phyloP scores from a whole-genome alignment of 2,329 filamentous ascomycete genomes.

The Zalaria sp. region DNA sequence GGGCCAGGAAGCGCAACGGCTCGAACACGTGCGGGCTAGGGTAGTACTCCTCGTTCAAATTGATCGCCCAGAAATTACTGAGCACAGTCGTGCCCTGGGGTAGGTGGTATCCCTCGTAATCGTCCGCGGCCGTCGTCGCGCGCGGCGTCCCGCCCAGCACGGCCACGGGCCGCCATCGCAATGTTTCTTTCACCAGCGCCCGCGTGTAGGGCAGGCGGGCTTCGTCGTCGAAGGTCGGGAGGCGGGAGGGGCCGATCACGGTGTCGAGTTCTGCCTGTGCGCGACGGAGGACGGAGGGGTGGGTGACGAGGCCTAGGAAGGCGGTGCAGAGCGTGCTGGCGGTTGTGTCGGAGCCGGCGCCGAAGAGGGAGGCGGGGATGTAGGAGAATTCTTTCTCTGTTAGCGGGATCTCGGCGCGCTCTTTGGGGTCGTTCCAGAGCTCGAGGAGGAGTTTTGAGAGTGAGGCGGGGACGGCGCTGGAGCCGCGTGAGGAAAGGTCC shows the following conservation, averaged over 20 bases:
- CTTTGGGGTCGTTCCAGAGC: slow-evolving; percentile 11
- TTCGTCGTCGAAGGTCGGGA: slow-evolving; percentile 26
- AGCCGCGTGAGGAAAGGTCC: slow-evolving; percentile 23
- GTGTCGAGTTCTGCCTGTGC: slow-evolving; percentile 19
- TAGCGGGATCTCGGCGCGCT: slow-evolving; percentile 25
- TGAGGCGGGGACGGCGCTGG: slow-evolving; percentile 23
- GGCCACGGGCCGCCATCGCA: slow-evolving; percentile 39
- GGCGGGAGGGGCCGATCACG: slow-evolving; percentile 18
- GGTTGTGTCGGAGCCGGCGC: slow-evolving; percentile 19
- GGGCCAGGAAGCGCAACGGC: slow-evolving; percentile 11
- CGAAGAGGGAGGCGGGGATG: slow-evolving; percentile 30
- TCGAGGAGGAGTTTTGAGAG: slow-evolving; percentile 31
- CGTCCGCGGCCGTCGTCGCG: slow-evolving; percentile 19
- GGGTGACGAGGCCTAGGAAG: slow-evolving; percentile 15
- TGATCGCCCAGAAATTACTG: slow-evolving; percentile 16
- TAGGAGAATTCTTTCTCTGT: slow-evolving; percentile 29
- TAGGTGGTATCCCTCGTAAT: slow-evolving; percentile 23
- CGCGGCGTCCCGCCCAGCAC: slow-evolving; percentile 27
- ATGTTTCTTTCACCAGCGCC: slow-evolving; percentile 42
- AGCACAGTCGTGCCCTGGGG: slow-evolving; percentile 18
- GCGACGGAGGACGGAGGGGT: slow-evolving; percentile 14
- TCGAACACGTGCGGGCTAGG: slow-evolving; percentile 27
- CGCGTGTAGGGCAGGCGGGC: slow-evolving; percentile 38
- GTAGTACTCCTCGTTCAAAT: slow-evolving; percentile 31
- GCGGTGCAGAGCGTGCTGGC: slow-evolving; percentile 22